Evolutionary conservation across 805 yeast species (phyloP), one percentile per base, ranked within the genome.

Genomic region (Candida piceae): DNA sequence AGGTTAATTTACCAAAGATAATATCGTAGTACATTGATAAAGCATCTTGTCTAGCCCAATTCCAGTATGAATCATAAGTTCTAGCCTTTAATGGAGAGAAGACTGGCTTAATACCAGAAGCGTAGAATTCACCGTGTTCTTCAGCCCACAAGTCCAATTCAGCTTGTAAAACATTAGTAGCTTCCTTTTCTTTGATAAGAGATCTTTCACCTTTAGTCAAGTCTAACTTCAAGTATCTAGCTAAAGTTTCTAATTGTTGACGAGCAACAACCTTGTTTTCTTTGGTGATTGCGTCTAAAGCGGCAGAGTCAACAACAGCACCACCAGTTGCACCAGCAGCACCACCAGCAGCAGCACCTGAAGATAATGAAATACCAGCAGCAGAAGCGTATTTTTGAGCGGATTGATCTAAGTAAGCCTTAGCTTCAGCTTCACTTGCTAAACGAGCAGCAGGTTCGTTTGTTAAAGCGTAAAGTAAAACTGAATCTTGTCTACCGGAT

Each of bases 31-130:
- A 93, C 86, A 93, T 82, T 34, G 88, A 78, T 52, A 93, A 70
- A 43, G 93, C 84, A 62, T 93, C 96, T 71, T 93, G 98, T 66
- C 97, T 85, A 32, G 97, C 97, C 98, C 98, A 93, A 66, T 94
- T 94, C 98, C 98, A 93, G 66, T 89, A 88, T 16, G 97, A 88
- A 66, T 93, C 97, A 64, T 90, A 93, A 37, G 83, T 80, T 70
- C 98, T 84, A 20, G 97, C 95, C 71, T 93, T 93, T 67, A 84
- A 75, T 44, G 90, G 74, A 22, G 96, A 84, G 69, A 93, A 93
- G 4, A 82, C 78, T 29, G 97, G 96, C 49, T 80, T 71, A 53
- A 93, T 82, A 60, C 98, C 97, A 41, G 80, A 75, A 34, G 96
- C 89, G 62, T 89, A 93, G 57, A 80, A 80, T 55, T 93, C 98